Conservation (phyloP, 2,329 filamentous ascomycete genomes). For the Teratosphaeria pseudoeucalypti region DNA sequence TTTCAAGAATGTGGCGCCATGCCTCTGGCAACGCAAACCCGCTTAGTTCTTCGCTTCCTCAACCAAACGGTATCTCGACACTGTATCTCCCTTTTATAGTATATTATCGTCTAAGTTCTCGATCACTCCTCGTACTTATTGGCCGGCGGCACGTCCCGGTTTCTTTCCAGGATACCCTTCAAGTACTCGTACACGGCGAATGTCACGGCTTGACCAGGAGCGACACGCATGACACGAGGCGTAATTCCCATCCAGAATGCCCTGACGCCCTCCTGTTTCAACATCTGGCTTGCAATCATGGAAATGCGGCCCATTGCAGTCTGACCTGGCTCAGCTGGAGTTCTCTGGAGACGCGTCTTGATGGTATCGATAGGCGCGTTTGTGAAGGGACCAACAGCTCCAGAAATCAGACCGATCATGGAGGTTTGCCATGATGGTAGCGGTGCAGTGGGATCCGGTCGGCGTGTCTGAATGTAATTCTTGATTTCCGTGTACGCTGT, state of each 20-base stretch:
- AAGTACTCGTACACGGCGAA: slow-evolving; percentile 50
- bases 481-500: slow-evolving; percentile 95
- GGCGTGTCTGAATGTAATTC: slow-evolving; percentile 59
- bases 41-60: not conserved
- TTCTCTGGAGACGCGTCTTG: slow-evolving; percentile 92
- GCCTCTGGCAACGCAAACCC: not conserved
- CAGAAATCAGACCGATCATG: slow-evolving; percentile 77
- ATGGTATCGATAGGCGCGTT: slow-evolving; percentile 99
- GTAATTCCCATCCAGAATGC: slow-evolving; percentile 99
- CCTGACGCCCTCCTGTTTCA: slow-evolving; percentile 78
- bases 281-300: slow-evolving; percentile 54
- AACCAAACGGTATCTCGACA: not conserved
- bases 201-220: slow-evolving; percentile 78
- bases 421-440: slow-evolving; percentile 87
- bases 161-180: slow-evolving; percentile 39
- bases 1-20: not conserved
- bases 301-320: slow-evolving; percentile 70
- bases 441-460: slow-evolving; percentile 57
- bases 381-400: slow-evolving; percentile 89
- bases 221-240: slow-evolving; percentile 91
- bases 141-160: slow-evolving; percentile 36
- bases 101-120: not conserved
- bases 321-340: slow-evolving; percentile 65
- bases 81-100: not conserved
- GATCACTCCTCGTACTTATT: slow-evolving; percentile 41